phyloP scores from a whole-genome alignment of 2,329 filamentous ascomycete genomes.

The Alternaria brassicicola region DNA sequence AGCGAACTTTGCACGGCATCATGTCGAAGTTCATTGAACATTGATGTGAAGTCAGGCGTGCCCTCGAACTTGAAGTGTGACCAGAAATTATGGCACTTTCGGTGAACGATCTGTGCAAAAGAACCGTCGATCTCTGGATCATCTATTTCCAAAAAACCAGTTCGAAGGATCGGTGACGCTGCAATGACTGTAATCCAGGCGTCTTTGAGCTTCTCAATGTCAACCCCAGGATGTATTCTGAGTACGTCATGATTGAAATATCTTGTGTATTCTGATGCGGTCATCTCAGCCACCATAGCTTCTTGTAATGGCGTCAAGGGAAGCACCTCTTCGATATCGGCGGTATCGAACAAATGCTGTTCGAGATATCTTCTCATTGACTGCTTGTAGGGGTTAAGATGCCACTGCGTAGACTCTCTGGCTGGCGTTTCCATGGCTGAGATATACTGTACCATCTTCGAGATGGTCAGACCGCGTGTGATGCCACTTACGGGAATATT shows the following conservation, averaged over 20 bases:
- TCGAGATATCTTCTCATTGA: slow-evolving; percentile 51
- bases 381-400: slow-evolving; percentile 28
- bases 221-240: slow-evolving; percentile 60
- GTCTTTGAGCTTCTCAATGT: slow-evolving; percentile 61
- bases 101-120: slow-evolving; percentile 63
- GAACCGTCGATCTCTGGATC: slow-evolving; percentile 62
- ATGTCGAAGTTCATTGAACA: slow-evolving; percentile 46
- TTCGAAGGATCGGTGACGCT: slow-evolving; percentile 74
- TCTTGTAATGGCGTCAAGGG: slow-evolving; percentile 86
- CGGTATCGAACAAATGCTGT: slow-evolving; percentile 42
- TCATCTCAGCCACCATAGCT: slow-evolving; percentile 82
- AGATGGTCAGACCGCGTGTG: slow-evolving; percentile 73
- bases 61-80: slow-evolving; percentile 25
- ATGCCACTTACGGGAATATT: slow-evolving; percentile 74
- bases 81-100: slow-evolving; percentile 44
- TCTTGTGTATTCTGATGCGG: slow-evolving; percentile 71
- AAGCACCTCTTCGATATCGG: slow-evolving; percentile 63
- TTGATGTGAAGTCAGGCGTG: slow-evolving; percentile 35
- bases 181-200: slow-evolving; percentile 69
- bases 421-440: slow-evolving; percentile 4
- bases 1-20: slow-evolving; percentile 29
- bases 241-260: slow-evolving; percentile 90
- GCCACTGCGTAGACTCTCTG: slow-evolving; percentile 9
- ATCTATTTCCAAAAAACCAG: slow-evolving; percentile 71
- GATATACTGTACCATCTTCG: slow-evolving; percentile 58